Conservation (phyloP, 2,329 filamentous ascomycete species). For the Penicillium sp. region DNA sequence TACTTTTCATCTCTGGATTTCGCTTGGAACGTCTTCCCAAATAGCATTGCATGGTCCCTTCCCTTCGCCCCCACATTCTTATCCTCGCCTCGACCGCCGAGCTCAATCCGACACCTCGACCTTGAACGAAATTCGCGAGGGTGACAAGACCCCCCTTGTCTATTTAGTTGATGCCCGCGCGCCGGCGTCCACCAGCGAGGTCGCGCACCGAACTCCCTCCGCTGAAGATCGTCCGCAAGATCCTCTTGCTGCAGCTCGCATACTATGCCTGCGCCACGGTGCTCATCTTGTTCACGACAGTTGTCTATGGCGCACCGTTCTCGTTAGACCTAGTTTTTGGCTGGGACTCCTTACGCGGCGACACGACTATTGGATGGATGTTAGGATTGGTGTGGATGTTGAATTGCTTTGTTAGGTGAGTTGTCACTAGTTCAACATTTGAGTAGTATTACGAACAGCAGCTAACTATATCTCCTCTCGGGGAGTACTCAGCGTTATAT, state of each 20-base stretch:
- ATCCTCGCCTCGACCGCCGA: conserved; percentile 5
- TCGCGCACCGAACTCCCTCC: conserved; percentile 66
- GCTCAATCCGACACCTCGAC: conserved; percentile 2
- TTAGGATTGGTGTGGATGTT: conserved; percentile 66
- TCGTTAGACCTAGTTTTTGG: conserved; percentile 59
- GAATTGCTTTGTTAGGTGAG: conserved; percentile 63
- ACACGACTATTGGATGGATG: conserved; percentile 69
- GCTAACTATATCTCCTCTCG: not conserved
- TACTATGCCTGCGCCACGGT: conserved; percentile 63
- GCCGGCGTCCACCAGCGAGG: conserved; percentile 62
- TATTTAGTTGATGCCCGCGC: conserved; percentile 39
- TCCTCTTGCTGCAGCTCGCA: conserved; percentile 61
- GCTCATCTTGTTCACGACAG: conserved; percentile 65
- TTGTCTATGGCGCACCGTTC: conserved; percentile 63
- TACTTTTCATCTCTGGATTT: not conserved
- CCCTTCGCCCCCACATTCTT: not conserved
- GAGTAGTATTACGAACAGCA: not conserved
- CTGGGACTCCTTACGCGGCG: conserved; percentile 63
- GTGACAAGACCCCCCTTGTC: not conserved
- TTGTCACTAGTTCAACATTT: conserved; percentile 26
- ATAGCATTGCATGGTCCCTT: conserved; percentile 3
- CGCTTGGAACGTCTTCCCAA: not conserved
- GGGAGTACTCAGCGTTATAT: conserved; percentile 62
- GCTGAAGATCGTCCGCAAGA: conserved; percentile 65
- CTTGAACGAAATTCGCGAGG: not conserved